Conservation (phyloP, 257 asterid species). For the Solanum tarapatanum region DNA sequence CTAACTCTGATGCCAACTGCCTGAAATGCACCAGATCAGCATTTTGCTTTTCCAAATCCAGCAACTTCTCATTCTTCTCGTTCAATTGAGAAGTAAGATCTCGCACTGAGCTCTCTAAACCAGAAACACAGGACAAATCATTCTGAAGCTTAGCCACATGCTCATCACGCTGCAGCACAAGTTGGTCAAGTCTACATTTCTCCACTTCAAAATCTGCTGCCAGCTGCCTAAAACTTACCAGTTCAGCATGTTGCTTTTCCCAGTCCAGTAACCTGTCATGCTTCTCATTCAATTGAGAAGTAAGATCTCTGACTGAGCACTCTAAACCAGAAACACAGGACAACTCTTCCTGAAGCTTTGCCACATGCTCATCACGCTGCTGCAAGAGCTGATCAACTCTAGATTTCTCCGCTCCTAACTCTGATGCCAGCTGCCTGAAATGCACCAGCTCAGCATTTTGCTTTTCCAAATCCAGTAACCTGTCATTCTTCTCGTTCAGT, state of each 20-base stretch:
- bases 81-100: constrained; percentile 46
- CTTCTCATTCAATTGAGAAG: constrained; percentile 30
- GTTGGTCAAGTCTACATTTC: constrained; percentile 39
- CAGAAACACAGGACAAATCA: constrained; percentile 19
- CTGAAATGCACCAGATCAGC: constrained; percentile 38
- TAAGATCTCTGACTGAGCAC: constrained; percentile 35
- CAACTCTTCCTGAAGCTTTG: constrained; percentile 25
- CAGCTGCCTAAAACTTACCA: constrained; percentile 32
- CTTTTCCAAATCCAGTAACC: constrained; percentile 25
- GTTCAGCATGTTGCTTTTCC: constrained; percentile 39
- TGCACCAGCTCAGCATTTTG: constrained; percentile 39
- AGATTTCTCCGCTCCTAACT: constrained; percentile 51
- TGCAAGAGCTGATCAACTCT: constrained; percentile 33
- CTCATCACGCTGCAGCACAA: constrained; percentile 31
- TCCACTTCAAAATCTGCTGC: constrained; percentile 46
- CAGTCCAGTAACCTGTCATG: constrained; percentile 25
- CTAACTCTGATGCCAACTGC: constrained; percentile 42
- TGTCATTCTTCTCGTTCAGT: constrained; percentile 27
- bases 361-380: constrained; percentile 32
- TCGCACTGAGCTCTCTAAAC: constrained; percentile 33
- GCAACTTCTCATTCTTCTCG: constrained; percentile 25
- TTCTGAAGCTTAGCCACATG: constrained; percentile 29
- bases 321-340: constrained; percentile 34
- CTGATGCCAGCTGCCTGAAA: constrained; percentile 33
- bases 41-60: constrained; percentile 31